These are phyloP conservation scores for Mycena indigotica DNA, from an alignment of 768 basidiomycete species.

Conservation along the genomic window DNA sequence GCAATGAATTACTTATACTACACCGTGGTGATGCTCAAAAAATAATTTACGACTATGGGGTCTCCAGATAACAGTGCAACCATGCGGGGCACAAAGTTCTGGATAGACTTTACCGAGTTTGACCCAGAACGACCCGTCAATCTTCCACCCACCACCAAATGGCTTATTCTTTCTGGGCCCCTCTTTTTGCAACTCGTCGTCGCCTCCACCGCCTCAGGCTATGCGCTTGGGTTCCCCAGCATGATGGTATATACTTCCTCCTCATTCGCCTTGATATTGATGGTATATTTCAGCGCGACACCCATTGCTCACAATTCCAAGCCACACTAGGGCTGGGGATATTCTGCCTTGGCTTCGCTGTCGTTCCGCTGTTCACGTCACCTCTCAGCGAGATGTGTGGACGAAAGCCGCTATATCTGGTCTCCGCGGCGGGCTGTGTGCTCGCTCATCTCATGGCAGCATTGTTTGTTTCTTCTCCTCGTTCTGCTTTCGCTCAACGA, in stretches of 20 bases:
- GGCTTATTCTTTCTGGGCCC: background rate
- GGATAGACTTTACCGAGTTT: background rate
- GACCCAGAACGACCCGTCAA: background rate
- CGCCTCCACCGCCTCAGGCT: background rate
- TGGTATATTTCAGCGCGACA: background rate
- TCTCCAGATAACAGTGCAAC: background rate
- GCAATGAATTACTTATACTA: background rate
- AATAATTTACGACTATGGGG: background rate
- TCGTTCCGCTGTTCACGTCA: constrained; percentile 52
- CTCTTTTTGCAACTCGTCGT: background rate
- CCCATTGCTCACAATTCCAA: constrained; percentile 27
- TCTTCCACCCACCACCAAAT: background rate
- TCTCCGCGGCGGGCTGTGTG: constrained; percentile 37
- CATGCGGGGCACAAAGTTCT: background rate
- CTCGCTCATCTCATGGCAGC: constrained; percentile 41
- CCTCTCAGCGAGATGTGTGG: constrained; percentile 55
- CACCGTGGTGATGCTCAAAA: background rate
- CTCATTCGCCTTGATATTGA: background rate
- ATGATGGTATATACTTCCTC: background rate
- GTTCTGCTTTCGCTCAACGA: background rate
- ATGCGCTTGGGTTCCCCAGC: background rate
- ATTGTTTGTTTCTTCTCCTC: constrained; percentile 17
- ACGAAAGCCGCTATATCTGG: constrained; percentile 44
- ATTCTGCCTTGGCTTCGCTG: constrained; percentile 47
- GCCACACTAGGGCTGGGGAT: constrained; percentile 34